Percentiles rank a stretch among this genome's conserved stretches.
phyloP scores from a whole-genome alignment of 2,329 filamentous ascomycete genomes.

The Paecilomyces fulvus region DNA sequence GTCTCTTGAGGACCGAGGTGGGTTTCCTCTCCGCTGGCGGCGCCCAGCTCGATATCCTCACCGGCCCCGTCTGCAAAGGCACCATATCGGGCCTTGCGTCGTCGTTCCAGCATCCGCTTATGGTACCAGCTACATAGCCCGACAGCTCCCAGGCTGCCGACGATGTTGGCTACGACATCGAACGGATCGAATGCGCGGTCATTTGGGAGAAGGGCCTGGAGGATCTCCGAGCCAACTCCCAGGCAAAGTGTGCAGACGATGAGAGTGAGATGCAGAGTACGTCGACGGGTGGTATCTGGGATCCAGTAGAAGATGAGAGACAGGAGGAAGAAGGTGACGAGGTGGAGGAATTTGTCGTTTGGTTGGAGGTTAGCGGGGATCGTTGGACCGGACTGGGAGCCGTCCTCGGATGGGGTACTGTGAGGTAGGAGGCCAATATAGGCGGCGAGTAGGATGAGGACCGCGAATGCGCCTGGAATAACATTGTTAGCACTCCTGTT shows the following conservation, averaged over 20 bases:
- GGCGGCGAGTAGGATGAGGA: conserved; percentile 64
- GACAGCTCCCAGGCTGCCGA: conserved; percentile 65
- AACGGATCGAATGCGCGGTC: conserved; percentile 65
- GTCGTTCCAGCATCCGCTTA: conserved; percentile 86
- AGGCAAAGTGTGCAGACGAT: conserved; percentile 63
- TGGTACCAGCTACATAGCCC: conserved; percentile 85
- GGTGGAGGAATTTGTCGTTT: conserved; percentile 86
- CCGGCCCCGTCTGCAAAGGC: conserved; percentile 49
- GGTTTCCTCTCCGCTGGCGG: conserved; percentile 23
- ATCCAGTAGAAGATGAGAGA: conserved; percentile 92
- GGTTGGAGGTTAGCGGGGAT: conserved; percentile 46
- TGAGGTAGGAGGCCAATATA: conserved; percentile 67
- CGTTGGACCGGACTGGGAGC: conserved; percentile 12
- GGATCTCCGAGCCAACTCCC: conserved; percentile 49
- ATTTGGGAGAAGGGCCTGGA: conserved; percentile 59
- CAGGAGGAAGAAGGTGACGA: conserved; percentile 80
- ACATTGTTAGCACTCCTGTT: conserved; percentile 7
- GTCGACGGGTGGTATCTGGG: conserved; percentile 78
- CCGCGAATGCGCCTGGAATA: conserved; percentile 52
- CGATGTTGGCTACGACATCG: conserved; percentile 80
- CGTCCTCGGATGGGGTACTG: conserved; percentile 11
- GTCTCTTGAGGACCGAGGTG: conserved; percentile 51
- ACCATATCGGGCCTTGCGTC: conserved; percentile 65
- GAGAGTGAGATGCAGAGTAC: conserved; percentile 75
- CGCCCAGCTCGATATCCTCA: conserved; percentile 68